Conservation (phyloP, 306 rosid genomes). For the Comarum palustre region DNA sequence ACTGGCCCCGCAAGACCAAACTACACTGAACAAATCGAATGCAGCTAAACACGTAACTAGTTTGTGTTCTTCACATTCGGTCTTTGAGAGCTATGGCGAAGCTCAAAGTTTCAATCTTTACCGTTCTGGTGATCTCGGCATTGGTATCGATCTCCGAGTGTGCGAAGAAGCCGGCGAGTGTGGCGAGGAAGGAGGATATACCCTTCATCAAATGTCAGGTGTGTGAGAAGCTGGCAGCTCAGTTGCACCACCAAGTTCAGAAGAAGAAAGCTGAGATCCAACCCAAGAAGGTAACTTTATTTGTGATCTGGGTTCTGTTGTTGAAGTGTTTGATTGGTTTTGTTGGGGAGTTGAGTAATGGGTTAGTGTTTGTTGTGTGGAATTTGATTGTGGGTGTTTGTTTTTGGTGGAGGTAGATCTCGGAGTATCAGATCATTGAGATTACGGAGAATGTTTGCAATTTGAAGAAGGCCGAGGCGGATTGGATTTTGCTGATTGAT, state of each 20-base stretch:
- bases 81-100: slow-evolving; percentile 29
- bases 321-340: background rate
- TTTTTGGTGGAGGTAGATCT: slow-evolving; percentile 44
- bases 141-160: slow-evolving; percentile 52
- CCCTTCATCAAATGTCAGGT: slow-evolving; percentile 87
- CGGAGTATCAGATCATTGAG: slow-evolving; percentile 87
- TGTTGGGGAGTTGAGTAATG: slow-evolving; percentile 17
- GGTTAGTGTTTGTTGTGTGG: slow-evolving; percentile 11
- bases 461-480: slow-evolving; percentile 86
- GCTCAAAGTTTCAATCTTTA: slow-evolving; percentile 30
- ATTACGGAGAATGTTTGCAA: slow-evolving; percentile 89
- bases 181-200: slow-evolving; percentile 76
- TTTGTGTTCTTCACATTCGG: slow-evolving; percentile 4
- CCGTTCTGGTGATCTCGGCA: slow-evolving; percentile 42
- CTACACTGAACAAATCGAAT: slow-evolving; percentile 41
- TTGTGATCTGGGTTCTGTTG: slow-evolving; percentile 13
- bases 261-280: slow-evolving; percentile 69
- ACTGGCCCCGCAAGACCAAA: slow-evolving; percentile 14
- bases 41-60: slow-evolving; percentile 18
- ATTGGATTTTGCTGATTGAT: slow-evolving; percentile 88
- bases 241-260: slow-evolving; percentile 62
- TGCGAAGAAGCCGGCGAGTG: slow-evolving; percentile 54
- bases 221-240: slow-evolving; percentile 79
- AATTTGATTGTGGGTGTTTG: slow-evolving; percentile 18
- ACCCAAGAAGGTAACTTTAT: slow-evolving; percentile 67